Percentiles rank a stretch among this genome's conserved stretches.
These are phyloP conservation scores for Fragaria nilgerrensis DNA, from an alignment of 306 rosid species.

Conservation along the genomic window DNA sequence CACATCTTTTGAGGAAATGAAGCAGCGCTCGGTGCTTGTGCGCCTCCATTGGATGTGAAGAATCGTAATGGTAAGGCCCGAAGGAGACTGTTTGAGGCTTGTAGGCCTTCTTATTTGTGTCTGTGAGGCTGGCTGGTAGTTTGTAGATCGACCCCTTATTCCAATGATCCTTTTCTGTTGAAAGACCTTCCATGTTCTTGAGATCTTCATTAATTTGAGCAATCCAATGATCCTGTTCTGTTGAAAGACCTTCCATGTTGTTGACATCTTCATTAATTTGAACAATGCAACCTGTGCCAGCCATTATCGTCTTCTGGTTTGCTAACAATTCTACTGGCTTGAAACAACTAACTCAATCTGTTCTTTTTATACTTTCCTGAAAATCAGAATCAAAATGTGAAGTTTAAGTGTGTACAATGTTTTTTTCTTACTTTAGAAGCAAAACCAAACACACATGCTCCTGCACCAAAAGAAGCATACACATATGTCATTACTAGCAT, in stretches of 20 bases:
- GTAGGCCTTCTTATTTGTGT: constrained; percentile 29
- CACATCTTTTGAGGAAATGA: constrained; percentile 30
- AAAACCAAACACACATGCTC: neutral
- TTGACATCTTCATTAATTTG: constrained; percentile 15
- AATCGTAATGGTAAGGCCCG: constrained; percentile 51
- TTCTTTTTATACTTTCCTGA: neutral
- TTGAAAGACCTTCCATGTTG: constrained; percentile 21
- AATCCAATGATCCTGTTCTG: constrained; percentile 26
- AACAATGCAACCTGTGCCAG: neutral
- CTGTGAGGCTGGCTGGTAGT: constrained; percentile 30
- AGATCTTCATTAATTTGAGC: constrained; percentile 12
- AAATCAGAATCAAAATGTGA: neutral
- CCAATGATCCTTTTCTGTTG: constrained; percentile 34
- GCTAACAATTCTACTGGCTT: neutral
- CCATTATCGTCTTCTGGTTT: neutral
- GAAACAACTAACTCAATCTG: neutral
- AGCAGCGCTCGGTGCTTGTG: constrained; percentile 47
- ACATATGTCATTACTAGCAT: neutral
- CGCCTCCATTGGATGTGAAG: constrained; percentile 31
- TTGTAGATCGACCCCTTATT: constrained; percentile 44
- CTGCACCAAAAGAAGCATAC: neutral
- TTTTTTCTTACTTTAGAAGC: neutral
- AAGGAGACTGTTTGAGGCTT: constrained; percentile 47
- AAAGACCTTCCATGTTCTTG: constrained; percentile 18
- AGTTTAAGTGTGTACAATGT: neutral